Conservation (phyloP, 1,284 basidiomycete species). For the Rhodotorula glutinis region DNA sequence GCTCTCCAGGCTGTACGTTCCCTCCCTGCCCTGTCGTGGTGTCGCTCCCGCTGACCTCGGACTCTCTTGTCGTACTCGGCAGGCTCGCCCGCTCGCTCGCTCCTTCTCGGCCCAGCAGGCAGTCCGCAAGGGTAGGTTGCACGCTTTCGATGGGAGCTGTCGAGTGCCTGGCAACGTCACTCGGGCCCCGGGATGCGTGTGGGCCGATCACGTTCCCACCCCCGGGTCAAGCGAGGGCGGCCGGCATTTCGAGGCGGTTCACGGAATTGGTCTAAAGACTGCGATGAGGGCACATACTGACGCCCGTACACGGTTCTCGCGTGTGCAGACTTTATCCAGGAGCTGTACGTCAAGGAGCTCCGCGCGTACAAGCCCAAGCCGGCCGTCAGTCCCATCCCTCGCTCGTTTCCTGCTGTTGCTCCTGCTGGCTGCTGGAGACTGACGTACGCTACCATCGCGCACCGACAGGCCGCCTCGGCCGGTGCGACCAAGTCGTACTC, state of each 20-base stretch:
- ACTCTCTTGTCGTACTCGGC: too few species aligned
- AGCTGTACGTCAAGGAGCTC: conserved; percentile 52
- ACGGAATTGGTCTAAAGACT: neutral
- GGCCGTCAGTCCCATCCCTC: conserved; percentile 41
- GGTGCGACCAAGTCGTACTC: conserved; percentile 51
- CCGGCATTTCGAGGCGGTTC: too few species aligned
- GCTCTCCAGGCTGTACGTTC: conserved; percentile 24
- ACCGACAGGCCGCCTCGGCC: conserved; percentile 34
- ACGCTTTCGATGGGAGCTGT: too few species aligned
- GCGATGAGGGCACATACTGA: neutral
- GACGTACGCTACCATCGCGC: too few species aligned
- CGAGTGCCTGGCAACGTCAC: too few species aligned
- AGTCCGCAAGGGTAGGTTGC: conserved; percentile 34
- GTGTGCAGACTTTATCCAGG: conserved; percentile 50
- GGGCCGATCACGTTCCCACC: too few species aligned
- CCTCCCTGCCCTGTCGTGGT: too few species aligned
- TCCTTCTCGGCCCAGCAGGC: conserved; percentile 28
- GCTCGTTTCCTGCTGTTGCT: too few species aligned
- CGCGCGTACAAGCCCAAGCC: conserved; percentile 52
- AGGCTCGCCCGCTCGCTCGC: conserved; percentile 31
- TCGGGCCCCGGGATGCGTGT: too few species aligned
- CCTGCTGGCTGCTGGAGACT: too few species aligned
- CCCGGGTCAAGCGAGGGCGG: too few species aligned
- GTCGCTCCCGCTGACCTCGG: neutral
- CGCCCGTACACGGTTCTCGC: neutral